Base-by-base conservation (phyloP, 2,329 filamentous ascomycete species). In the Chrysosporium keratinophilum region DNA sequence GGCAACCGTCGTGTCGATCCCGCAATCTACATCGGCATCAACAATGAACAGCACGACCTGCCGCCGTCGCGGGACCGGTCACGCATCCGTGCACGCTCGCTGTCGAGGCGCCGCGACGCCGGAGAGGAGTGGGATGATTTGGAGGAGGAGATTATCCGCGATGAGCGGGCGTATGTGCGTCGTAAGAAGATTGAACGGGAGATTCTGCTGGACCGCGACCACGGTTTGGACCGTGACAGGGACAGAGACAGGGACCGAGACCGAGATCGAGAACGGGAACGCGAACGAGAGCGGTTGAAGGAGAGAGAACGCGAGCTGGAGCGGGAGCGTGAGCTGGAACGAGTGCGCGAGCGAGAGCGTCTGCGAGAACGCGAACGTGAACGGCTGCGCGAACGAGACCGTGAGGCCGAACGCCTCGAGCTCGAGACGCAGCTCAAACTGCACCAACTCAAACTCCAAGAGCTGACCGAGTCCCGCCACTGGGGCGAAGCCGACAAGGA, bases 11-110 rank as follows among this genome's bases (percentile, higher is more conserved):
- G 35, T 40, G 9, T 15, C 1, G 48, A 55, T 10, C 59, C 64
- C 11, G 59, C 65, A 11, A 63, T 69, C 50, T 64, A 67, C 39
- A 61, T 70, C 50, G 69, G 69, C 55, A 69, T 64, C 61, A 66
- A 64, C 53, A 66, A 67, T 37, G 63, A 62, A 2, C 46, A 40
- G 14, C 31, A 40, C 14, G 5, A 10, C 1, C 14, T 15, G n/a
- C 34, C 52, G 14, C 34, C 4, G 19, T 34, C 31, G 9, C 11
- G 33, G 31, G 10, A 4, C 17, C 49, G 28, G n/a, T 7, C 10
- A 28, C 23, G 23, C 3, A 7, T 28, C 28, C 50, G 54, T 15
- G 51, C 51, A 5, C 15, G 54, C 17, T 56, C 54, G 10, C 31
- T 17, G 5, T 54, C 51, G 20, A 50, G 51, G 6, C 39, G 40